Evolutionary conservation across 1,284 basidiomycete species (phyloP), one percentile per base, ranked within the genome.

Genomic region (Naganishia sp.): DNA sequence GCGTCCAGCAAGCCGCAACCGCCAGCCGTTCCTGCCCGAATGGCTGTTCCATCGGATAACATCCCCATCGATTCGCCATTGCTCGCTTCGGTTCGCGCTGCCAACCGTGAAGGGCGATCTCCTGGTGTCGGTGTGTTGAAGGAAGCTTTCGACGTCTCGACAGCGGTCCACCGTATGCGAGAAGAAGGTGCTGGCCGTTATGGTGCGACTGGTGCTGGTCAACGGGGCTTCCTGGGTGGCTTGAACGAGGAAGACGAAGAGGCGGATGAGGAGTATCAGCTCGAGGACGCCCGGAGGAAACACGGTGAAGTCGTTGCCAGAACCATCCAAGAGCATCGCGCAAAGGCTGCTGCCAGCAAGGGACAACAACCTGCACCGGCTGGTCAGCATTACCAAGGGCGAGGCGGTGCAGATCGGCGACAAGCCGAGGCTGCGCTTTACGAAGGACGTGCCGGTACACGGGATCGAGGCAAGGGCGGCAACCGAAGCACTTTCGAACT

Each of bases 91-190:
- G 86, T 88, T 16, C 88, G 89, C 55, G 90, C 88, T 65, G 87
- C 87, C 67, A 75, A 80, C 60, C 82, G 82, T 21, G 90, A 93
- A 73, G 90, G 89, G 53, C 88, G 92, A 64, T 96, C 94, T 60
- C 96, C 96, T 1, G 94, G 95, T 44, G 79, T 98, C 50, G 88
- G 90, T 0, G 87, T 88, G 0, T 87, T 99, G 79, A 98, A 97
- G 77, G 96, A 99, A 78, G 95, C 96, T 1, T 99, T 99, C 78
- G 96, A 99, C 77, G 90, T 99, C 72, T 97, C 96, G 0, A 99
- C 99, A 78, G 96, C 96, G 13, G 95, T 99, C 0, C 96, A 99
- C 80, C 88, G 96, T 23, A 97, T 97, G 92, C 95, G 98, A 77
- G 96, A 99, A 79, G 96, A 99, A 80, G 94, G 93, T 28, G 90